Base-by-base conservation (phyloP, 352 stramenopile species). In the Globisporangium solare region DNA sequence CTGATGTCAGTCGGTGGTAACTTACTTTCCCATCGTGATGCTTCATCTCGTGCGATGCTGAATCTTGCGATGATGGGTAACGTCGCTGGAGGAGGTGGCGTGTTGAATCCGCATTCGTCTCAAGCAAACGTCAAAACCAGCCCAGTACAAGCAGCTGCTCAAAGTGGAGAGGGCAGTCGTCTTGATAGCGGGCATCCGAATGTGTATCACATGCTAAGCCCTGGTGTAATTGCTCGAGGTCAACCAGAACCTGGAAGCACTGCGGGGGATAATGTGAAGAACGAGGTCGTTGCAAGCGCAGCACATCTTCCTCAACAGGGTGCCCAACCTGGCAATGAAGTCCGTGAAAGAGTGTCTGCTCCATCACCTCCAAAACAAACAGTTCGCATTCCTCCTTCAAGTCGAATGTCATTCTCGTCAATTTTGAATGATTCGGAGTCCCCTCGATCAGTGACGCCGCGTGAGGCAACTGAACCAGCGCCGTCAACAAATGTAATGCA, bases 331-430 rank as follows among this genome's bases (percentile, higher is more conserved):
- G n/a, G n/a, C n/a, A 47, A 56, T 35, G 37, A 22, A 15, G 14
- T 11, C 47, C 15, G 0, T 21, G 22, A 14, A 31, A 54, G 21
- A 32, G 51, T 35, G 20, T 17, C 17, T 32, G 49, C 7, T 47
- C 52, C 55, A n/a, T 56, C 56, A 24, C 60, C 59, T 15, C 61
- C 51, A 18, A 66, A 54, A 41, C 64, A 47, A 37, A 64, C 58
- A 0, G 58, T 64, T 20, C 67, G 60, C 5, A 74, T 75, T 35
- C 63, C 66, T 13, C 52, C 67, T 39, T 78, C 70, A 40, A 94
- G 83, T 59, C 70, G 83, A n/a, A 95, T 95, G 85, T 95, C 85
- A 41, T 95, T 95, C 45, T 93, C 83, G 27, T 95, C 85, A 4
- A 95, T 95, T 54, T 50, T 95, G 52, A 95, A 95, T 52, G 79